Evolutionary conservation across 1,139 yeast species (phyloP).

Genomic region (Arxiozyma telluris): DNA sequence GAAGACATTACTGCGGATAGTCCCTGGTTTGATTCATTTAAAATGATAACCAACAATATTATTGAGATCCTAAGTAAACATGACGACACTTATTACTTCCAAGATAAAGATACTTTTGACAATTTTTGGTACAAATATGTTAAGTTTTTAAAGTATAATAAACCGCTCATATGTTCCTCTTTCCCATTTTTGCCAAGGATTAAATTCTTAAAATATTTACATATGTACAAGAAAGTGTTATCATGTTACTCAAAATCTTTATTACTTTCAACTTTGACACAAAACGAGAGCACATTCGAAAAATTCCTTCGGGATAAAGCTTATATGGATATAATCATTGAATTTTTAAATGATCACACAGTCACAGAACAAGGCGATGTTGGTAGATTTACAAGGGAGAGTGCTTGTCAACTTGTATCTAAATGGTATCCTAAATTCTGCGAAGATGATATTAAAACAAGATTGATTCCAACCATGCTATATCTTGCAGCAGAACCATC

Average conservation of each 20-base stretch:
- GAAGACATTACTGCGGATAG: constrained; percentile 2
- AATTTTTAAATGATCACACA: constrained; percentile 53
- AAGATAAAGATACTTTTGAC: neutral
- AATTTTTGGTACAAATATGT: constrained; percentile 18
- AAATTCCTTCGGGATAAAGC: neutral
- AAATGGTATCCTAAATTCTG: constrained; percentile 20
- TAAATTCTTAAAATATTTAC: constrained; percentile 10
- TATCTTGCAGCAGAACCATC: constrained; percentile 49
- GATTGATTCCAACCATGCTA: constrained; percentile 29
- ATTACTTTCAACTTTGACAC: constrained; percentile 14
- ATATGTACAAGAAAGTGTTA: constrained; percentile 8
- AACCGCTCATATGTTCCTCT: constrained; percentile 15
- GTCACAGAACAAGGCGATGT: constrained; percentile 67
- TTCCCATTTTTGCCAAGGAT: constrained; percentile 13
- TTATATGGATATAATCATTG: neutral
- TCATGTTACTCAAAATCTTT: constrained; percentile 19
- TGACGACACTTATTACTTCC: neutral
- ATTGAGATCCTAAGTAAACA: constrained; percentile 1
- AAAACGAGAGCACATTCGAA: neutral
- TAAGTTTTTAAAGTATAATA: constrained; percentile 9
- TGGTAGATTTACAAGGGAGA: constrained; percentile 60
- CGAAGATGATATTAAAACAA: neutral
- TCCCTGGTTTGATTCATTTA: constrained; percentile 9
- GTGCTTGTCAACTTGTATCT: constrained; percentile 38
- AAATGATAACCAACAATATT: constrained; percentile 4